Conservation (phyloP, 1,284 basidiomycete genomes). For the Psilocybe mexicana region DNA sequence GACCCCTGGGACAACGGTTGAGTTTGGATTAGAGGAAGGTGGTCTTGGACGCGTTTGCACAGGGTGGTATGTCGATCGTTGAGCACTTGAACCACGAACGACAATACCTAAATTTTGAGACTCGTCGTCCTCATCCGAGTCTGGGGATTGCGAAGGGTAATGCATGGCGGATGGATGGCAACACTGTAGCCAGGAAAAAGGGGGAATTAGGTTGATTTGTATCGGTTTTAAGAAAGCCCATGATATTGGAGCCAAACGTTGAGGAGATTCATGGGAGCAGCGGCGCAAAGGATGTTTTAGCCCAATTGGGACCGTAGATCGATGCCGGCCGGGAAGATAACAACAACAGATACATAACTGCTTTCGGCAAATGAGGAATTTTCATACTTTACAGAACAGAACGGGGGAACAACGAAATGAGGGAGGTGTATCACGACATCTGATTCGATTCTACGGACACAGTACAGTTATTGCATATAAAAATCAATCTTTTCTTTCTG, state of each 20-base stretch:
- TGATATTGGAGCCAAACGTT: slow-evolving; percentile 7
- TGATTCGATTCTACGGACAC: too few relatives aligned
- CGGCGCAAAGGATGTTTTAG: slow-evolving; percentile 9
- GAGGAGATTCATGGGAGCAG: slow-evolving; percentile 1
- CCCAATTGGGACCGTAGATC: slow-evolving; percentile 2
- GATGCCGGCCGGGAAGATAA: not conserved
- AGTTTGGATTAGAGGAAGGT: too few relatives aligned
- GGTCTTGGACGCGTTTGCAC: too few relatives aligned
- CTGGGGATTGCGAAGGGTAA: not conserved
- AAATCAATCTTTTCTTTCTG: too few relatives aligned
- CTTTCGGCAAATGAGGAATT: not conserved
- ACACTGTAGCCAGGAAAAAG: not conserved
- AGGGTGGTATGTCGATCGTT: too few relatives aligned
- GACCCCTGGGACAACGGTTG: too few relatives aligned
- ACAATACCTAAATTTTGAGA: too few relatives aligned
- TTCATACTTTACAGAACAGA: too few relatives aligned
- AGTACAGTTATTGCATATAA: too few relatives aligned
- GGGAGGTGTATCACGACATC: too few relatives aligned
- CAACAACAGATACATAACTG: not conserved
- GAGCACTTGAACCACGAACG: too few relatives aligned
- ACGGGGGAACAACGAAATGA: too few relatives aligned
- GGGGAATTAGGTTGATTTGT: not conserved
- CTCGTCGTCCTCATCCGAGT: not conserved
- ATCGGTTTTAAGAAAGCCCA: slow-evolving; percentile 14
- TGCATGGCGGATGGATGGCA: slow-evolving; percentile 1